phyloP scores from a whole-genome alignment of 306 rosid species.

The Medicago arabica region DNA sequence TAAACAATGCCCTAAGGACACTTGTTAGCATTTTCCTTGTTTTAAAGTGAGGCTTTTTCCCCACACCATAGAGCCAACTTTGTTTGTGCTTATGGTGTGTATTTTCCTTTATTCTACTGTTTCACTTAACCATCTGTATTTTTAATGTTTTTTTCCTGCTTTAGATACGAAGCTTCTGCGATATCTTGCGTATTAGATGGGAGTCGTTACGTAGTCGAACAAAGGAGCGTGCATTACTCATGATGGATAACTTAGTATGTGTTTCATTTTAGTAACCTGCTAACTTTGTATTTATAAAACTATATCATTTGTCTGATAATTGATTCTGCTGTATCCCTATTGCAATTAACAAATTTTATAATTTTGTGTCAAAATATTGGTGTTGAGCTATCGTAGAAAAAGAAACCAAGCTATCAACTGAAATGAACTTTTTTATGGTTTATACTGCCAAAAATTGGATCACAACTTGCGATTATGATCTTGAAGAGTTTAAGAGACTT shows the following conservation, averaged over 20 bases:
- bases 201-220: conserved; percentile 91
- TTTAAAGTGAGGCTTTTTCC: conserved; percentile 35
- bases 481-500: no score
- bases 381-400: not conserved
- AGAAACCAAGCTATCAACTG: conserved; percentile 7
- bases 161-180: conserved; percentile 70
- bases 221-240: conserved; percentile 82
- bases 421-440: not conserved
- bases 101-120: conserved; percentile 16
- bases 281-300: conserved; percentile 9
- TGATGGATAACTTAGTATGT: conserved; percentile 92
- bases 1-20: no score
- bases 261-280: conserved; percentile 29
- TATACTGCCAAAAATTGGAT: conserved; percentile 13
- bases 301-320: conserved; percentile 17
- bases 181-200: conserved; percentile 87
- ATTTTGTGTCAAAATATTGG: conserved; percentile 26
- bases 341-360: conserved; percentile 15
- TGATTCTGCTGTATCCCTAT: conserved; percentile 22
- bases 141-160: conserved; percentile 34
- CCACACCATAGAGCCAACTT: conserved; percentile 12
- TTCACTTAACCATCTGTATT: conserved; percentile 12
- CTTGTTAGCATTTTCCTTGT: not conserved
- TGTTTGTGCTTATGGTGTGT: conserved; percentile 16
- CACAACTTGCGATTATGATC: not conserved